Evolutionary conservation across 805 yeast genomes (phyloP).

Genomic region (Yarrowia sp.): DNA sequence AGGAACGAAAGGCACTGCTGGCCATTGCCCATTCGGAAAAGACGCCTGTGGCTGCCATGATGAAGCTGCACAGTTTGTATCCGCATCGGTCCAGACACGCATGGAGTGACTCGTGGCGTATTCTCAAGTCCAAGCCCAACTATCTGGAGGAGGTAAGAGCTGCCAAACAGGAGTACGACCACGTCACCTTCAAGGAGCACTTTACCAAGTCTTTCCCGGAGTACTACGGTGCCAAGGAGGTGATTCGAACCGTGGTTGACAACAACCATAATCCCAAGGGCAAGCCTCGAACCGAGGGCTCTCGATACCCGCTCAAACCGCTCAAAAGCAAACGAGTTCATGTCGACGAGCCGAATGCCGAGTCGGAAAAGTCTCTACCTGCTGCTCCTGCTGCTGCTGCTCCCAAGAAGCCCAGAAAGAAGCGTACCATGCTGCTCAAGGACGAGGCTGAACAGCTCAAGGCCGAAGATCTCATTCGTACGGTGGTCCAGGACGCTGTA

Average conservation of each 20-base stretch:
- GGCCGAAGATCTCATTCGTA: constrained; percentile 14
- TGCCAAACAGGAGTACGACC: constrained; percentile 1
- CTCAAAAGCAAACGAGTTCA: background rate
- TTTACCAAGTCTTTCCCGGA: constrained; percentile 1
- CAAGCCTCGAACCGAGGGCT: constrained; percentile 12
- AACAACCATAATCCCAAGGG: constrained; percentile 22
- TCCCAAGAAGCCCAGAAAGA: background rate
- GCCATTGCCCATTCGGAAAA: background rate
- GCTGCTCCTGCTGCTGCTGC: background rate
- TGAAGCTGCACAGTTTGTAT: constrained; percentile 2
- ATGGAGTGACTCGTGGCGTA: constrained; percentile 15
- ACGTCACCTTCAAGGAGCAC: background rate
- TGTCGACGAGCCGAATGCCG: constrained; percentile 7
- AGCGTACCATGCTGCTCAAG: background rate
- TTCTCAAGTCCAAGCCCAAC: background rate
- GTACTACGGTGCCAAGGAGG: constrained; percentile 20
- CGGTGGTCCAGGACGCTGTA: constrained; percentile 6
- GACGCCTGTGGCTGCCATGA: background rate
- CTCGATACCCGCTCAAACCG: constrained; percentile 18
- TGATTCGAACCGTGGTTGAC: constrained; percentile 20
- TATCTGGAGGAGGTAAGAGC: background rate
- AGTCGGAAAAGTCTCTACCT: background rate
- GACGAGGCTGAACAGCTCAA: constrained; percentile 13
- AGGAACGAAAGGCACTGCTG: constrained; percentile 12
- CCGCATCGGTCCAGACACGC: constrained; percentile 22